Evolutionary conservation across 768 basidiomycete genomes (phyloP).

Genomic region (Boletus barrowsii): DNA sequence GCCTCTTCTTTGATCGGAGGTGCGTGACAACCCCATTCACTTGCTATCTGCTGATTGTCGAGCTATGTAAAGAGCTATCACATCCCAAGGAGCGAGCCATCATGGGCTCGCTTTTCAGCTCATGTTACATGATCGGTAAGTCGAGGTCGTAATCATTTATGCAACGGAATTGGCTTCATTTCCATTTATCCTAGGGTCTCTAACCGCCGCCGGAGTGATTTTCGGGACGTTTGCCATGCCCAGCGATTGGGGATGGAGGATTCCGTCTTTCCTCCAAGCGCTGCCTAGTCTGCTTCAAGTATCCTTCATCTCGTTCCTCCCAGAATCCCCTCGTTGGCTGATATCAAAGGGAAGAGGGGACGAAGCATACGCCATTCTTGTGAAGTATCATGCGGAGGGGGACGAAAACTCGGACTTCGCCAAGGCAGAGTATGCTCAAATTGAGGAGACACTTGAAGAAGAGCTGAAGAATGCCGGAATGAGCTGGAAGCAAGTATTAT

Average conservation of each 20-base stretch:
- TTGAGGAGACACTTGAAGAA: conserved; percentile 49
- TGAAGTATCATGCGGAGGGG: conserved; percentile 61
- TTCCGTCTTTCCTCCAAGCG: conserved; percentile 55
- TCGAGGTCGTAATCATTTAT: background rate
- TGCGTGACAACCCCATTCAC: background rate
- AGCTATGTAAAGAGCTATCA: conserved; percentile 11
- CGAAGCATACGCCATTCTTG: conserved; percentile 46
- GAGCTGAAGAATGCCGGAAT: conserved; percentile 5
- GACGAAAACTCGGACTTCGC: conserved; percentile 49
- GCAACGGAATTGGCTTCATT: too few relatives aligned
- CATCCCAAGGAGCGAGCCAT: conserved; percentile 11
- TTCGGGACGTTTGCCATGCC: conserved; percentile 61
- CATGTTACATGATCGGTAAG: conserved; percentile 4
- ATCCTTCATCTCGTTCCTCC: conserved; percentile 52
- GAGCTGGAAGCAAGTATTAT: background rate
- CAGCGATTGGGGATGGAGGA: conserved; percentile 63
- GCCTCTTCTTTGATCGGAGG: conserved; percentile 19
- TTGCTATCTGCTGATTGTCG: too few relatives aligned
- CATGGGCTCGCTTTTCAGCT: background rate
- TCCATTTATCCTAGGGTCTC: conserved; percentile 1
- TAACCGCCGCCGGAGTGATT: conserved; percentile 46
- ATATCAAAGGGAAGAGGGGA: conserved; percentile 51
- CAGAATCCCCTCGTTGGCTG: conserved; percentile 65
- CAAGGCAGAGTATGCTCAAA: conserved; percentile 55
- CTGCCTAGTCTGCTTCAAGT: conserved; percentile 52